These are phyloP conservation scores for Ustilago shanxiensis DNA, from an alignment of 1,284 basidiomycete genomes.

Conservation along the genomic window DNA sequence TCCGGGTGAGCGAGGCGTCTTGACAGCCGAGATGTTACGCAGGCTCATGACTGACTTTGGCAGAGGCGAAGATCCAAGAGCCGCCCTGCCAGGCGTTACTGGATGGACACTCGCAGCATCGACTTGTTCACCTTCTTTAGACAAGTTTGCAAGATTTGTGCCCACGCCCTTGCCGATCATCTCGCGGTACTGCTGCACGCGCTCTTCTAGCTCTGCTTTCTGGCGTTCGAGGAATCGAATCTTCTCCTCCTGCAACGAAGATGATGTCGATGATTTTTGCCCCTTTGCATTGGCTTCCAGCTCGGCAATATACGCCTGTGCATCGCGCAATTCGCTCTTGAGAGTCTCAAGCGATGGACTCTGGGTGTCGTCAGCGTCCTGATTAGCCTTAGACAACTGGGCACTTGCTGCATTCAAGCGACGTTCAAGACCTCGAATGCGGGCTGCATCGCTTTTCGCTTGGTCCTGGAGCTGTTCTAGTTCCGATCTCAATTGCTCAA, in stretches of 20 bases:
- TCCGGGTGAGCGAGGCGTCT: slow-evolving; percentile 48
- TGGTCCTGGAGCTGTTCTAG: slow-evolving; percentile 30
- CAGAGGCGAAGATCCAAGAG: slow-evolving; percentile 36
- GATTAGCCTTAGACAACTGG: slow-evolving; percentile 18
- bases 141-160: slow-evolving; percentile 40
- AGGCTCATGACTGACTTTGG: slow-evolving; percentile 48
- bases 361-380: slow-evolving; percentile 12
- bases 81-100: slow-evolving; percentile 25
- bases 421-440: slow-evolving; percentile 35
- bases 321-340: slow-evolving; percentile 23
- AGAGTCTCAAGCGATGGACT: slow-evolving; percentile 16
- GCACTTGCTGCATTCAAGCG: slow-evolving; percentile 29
- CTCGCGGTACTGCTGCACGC: slow-evolving; percentile 49
- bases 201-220: slow-evolving; percentile 44
- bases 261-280: slow-evolving; percentile 14
- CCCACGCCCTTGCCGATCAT: slow-evolving; percentile 50
- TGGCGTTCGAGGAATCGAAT: slow-evolving; percentile 34
- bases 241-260: slow-evolving; percentile 27
- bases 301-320: slow-evolving; percentile 24
- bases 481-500: slow-evolving; percentile 4
- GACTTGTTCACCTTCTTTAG: slow-evolving; percentile 11
- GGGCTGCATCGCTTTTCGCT: slow-evolving; percentile 22
- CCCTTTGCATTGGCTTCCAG: slow-evolving; percentile 18
- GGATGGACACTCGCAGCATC: slow-evolving; percentile 16
- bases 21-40: slow-evolving; percentile 43